Percentiles rank a stretch among this genome's conserved stretches.
Evolutionary conservation across 1,284 basidiomycete species (phyloP).

Genomic region (Apiotrichum sp.): DNA sequence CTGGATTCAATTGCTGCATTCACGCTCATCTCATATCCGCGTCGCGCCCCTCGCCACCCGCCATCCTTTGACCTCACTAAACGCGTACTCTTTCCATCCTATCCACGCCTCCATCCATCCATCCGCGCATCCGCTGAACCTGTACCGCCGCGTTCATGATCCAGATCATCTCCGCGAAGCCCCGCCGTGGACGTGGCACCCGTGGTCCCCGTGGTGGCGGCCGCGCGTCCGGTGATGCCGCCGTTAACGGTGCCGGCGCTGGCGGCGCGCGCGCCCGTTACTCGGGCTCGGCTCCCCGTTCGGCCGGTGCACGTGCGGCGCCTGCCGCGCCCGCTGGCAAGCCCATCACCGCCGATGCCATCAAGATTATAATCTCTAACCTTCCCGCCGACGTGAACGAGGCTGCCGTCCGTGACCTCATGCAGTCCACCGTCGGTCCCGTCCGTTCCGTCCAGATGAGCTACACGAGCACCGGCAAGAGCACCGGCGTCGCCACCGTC

Average conservation of each 20-base stretch:
- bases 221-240: constrained; percentile 48
- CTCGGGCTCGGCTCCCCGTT: constrained; percentile 24
- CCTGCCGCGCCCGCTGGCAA: constrained; percentile 38
- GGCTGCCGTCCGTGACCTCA: constrained; percentile 87
- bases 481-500: constrained; percentile 83
- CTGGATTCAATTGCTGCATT: no score
- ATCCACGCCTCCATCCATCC: background rate
- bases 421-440: constrained; percentile 82
- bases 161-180: constrained; percentile 67
- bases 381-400: constrained; percentile 94
- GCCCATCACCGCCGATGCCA: constrained; percentile 50
- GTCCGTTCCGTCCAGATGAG: constrained; percentile 75
- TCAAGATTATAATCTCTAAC: constrained; percentile 96
- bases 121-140: background rate
- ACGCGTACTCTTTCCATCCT: background rate
- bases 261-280: constrained; percentile 53
- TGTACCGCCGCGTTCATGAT: background rate
- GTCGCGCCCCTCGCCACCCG: background rate
- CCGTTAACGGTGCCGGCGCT: constrained; percentile 21
- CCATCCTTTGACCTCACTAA: constrained; percentile 1
- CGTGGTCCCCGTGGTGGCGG: constrained; percentile 48
- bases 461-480: constrained; percentile 77
- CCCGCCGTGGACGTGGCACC: constrained; percentile 46
- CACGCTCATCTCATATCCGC: background rate
- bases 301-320: constrained; percentile 16